Percentiles rank a stretch among this genome's conserved stretches.
Evolutionary conservation across 331 rosid genomes (phyloP).

Genomic region (Cucumis variabilis): DNA sequence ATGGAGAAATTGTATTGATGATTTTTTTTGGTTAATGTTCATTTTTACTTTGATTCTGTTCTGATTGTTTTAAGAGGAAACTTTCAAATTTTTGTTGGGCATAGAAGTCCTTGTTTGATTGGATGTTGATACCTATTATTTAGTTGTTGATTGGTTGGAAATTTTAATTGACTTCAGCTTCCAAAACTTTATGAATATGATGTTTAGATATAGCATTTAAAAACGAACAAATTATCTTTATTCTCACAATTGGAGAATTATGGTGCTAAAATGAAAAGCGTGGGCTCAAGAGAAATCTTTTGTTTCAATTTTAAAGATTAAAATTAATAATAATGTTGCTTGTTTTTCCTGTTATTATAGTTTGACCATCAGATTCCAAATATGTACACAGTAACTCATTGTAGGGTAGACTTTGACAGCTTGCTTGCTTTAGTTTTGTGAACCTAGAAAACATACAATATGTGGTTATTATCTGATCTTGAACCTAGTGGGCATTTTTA

Average conservation of each 20-base stretch:
- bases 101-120: neutral
- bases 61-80: conserved; percentile 5
- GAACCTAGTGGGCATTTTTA: neutral
- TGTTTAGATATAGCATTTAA: neutral
- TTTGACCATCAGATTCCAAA: neutral
- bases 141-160: conserved; percentile 7
- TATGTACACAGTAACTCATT: too few relatives aligned
- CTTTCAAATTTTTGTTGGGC: conserved; percentile 9
- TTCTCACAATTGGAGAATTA: neutral
- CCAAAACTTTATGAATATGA: too few relatives aligned
- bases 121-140: neutral
- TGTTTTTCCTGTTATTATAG: neutral
- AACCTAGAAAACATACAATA: conserved; percentile 6
- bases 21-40: neutral
- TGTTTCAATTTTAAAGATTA: conserved; percentile 17
- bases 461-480: neutral
- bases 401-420: conserved; percentile 24
- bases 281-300: neutral
- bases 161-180: neutral
- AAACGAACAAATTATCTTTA: neutral
- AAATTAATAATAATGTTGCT: neutral
- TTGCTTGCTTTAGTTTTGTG: conserved; percentile 19
- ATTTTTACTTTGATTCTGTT: neutral
- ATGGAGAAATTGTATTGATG: neutral
- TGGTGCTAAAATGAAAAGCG: neutral